Evolutionary conservation across 2,329 filamentous ascomycete genomes (phyloP), one percentile per base, ranked within the genome.

Genomic region (Myrmaecium sp.): DNA sequence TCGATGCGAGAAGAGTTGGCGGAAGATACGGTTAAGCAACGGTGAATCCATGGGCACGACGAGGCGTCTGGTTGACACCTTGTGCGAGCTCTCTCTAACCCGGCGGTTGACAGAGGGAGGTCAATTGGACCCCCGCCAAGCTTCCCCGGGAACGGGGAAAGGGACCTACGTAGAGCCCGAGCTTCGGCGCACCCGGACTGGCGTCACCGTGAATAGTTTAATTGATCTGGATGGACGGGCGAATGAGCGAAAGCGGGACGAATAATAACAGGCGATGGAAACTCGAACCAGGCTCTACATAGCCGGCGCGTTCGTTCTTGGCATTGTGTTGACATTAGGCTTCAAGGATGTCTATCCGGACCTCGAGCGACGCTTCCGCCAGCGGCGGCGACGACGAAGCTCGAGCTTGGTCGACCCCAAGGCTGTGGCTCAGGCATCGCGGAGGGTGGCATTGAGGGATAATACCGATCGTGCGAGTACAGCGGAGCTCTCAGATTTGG

Each of bases 21-120:
- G 71, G 44, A 94, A 86, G 46, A 93, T 65, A 47, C 75, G 76
- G 25, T 69, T 69, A 37, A 83, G 64, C 34, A 80, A 60, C 32
- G 76, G 75, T 11, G 80, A 84, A 57, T 93, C 83, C 83, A 93
- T 92, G 26, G 29, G 24, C n/a, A n/a, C n/a, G n/a, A n/a, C n/a
- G n/a, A n/a, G n/a, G n/a, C n/a, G n/a, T n/a, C n/a, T n/a, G n/a
- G n/a, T n/a, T n/a, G n/a, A n/a, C n/a, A n/a, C n/a, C n/a, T n/a
- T n/a, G n/a, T n/a, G n/a, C n/a, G n/a, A n/a, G n/a, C n/a, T n/a
- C n/a, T n/a, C n/a, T n/a, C n/a, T n/a, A n/a, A n/a, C n/a, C n/a
- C n/a, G n/a, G n/a, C n/a, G n/a, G n/a, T n/a, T n/a, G n/a, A n/a
- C n/a, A n/a, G n/a, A n/a, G n/a, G n/a, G n/a, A n/a, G n/a, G n/a